Evolutionary conservation across 208 protist genomes (phyloP), one percentile per base, ranked within the genome.

Genomic region (Spongospora subterranea): DNA sequence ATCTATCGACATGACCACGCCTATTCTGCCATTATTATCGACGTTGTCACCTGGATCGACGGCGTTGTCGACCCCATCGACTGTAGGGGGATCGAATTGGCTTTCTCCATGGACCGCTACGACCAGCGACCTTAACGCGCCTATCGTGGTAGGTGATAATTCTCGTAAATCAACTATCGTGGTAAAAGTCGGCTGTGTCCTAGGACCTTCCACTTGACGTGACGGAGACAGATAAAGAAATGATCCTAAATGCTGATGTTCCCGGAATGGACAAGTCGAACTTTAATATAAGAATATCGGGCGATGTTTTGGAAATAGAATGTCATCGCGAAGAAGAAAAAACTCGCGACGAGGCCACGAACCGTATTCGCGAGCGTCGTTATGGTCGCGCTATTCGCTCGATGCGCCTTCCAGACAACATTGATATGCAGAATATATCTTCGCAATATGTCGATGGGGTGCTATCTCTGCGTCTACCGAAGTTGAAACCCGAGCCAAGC

Each of bases 261-360:
- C 71, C 71, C n/a, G 71, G 71, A 6, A 82, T 82, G 71, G 71
- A 82, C n/a, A 82, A 82, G n/a, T 82, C 71, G 17, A 82, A 82
- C 71, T 82, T 82, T n/a, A 82, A 43, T 43, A 82, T 82, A 6
- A 6, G 71, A 35, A n/a, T 82, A 20, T 35, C 40, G n/a, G 40
- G 40, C n/a, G 40, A 82, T n/a, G 40, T 45, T 20, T 43, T 82
- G 71, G 71, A 82, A n/a, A 82, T 82, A 20, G 71, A 35, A 35
- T 82, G 71, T 35, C 35, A 82, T 45, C 71, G 71, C 71, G 40
- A 82, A 43, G 71, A 82, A 82, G 71, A 82, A 43, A 45, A 82
- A 13, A 20, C 40, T 39, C 6, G 71, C 71, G 71, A 35, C 17
- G 71, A 82, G 17, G 71, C 6, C 6, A 6, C 6, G 35, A 82